phyloP scores from a whole-genome alignment of 2,329 filamentous ascomycete species.

The Metarhizium robertsii region DNA sequence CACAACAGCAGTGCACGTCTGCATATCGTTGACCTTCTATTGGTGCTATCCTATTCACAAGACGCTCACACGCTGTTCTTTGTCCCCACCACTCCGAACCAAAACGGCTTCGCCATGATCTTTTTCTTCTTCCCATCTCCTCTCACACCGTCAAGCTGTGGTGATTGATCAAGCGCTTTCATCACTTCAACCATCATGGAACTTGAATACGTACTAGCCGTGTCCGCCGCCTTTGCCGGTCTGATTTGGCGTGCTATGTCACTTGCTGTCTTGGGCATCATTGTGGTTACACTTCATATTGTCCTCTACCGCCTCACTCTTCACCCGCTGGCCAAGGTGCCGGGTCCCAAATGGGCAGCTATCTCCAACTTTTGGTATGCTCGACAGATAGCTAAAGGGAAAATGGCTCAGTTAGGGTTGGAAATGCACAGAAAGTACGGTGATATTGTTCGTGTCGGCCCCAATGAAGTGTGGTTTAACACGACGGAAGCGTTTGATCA shows the following conservation, averaged over 20 bases:
- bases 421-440: conserved; percentile 38
- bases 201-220: neutral
- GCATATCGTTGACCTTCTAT: neutral
- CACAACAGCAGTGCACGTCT: neutral
- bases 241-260: neutral
- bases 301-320: conserved; percentile 29
- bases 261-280: conserved; percentile 6
- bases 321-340: conserved; percentile 34
- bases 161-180: neutral
- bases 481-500: conserved; percentile 35
- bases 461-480: conserved; percentile 44
- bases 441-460: conserved; percentile 41
- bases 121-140: neutral
- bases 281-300: conserved; percentile 9
- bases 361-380: conserved; percentile 40
- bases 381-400: conserved; percentile 33
- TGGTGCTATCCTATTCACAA: neutral
- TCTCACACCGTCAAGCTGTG: neutral
- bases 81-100: neutral
- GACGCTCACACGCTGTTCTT: neutral
- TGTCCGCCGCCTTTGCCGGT: neutral
- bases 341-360: conserved; percentile 37
- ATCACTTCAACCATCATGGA: neutral
- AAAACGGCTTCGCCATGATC: neutral
- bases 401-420: conserved; percentile 29